Evolutionary conservation across 225 moss, liverwort and hornwort species (phyloP), one percentile per base, ranked within the genome.

Genomic region (Climacium dendroides): DNA sequence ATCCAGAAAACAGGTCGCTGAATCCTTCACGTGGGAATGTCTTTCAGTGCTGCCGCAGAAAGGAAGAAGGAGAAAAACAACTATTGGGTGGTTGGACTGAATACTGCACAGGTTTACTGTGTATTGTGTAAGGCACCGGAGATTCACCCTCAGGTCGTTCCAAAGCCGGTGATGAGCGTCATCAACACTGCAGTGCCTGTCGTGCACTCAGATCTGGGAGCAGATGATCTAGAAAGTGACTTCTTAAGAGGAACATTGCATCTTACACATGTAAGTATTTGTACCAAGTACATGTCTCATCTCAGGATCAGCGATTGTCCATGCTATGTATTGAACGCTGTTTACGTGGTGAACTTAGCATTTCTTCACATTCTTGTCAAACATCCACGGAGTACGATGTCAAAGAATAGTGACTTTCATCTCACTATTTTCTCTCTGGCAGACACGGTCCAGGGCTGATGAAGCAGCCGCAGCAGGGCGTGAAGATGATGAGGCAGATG

Each of bases 201-300:
- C 25, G 95, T 92, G 67, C 96, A 95, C 82, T 98, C 98, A 43
- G 98, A 98, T 65, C 92, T 98, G 50, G 98, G 96, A 89, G 97
- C 98, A 67, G 94, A 92, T 83, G 95, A 95, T 74, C 82, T 98
- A 80, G 98, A 98, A 91, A 95, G 95, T 71, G 95, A 97, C 37
- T 93, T 96, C 78, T 82, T 96, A 78, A 85, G 92, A 84, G 94
- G 94, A 79, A 93, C 93, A 24, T 75, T 97, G 88, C 90, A 94
- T 84, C 91, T 97, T 32, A 89, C 91, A 39, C 93, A 99, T 91
- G 98, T 99, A 95, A 78, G 91, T 54, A 41, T 58, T 37, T 47
- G 20, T 62, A 30, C 23, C 17, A 13, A 60, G 15, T 34, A 23
- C 59, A 41, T n/a, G 58, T 52, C 67, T 80, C 63, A 10, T 63